Evolutionary conservation across 345 rosid species (phyloP).

Genomic region (Toxicodendron radicans): DNA sequence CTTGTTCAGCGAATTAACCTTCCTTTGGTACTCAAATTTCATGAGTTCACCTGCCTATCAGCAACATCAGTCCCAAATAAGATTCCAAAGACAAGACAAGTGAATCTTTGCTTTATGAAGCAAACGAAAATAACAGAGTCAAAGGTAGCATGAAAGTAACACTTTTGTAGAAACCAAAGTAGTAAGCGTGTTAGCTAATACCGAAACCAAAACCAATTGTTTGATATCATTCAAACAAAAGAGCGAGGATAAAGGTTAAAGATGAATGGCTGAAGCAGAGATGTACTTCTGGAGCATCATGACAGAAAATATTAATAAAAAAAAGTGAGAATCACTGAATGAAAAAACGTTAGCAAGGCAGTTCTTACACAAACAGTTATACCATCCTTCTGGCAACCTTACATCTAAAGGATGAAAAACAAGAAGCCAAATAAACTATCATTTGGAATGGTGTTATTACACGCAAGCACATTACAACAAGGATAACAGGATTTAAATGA

Average conservation of each 20-base stretch:
- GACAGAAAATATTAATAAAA: neutral
- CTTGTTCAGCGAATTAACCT: conserved; percentile 65
- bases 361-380: neutral
- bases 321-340: neutral
- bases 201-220: conserved; percentile 2
- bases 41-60: conserved; percentile 84
- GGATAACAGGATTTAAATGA: neutral
- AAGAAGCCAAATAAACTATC: neutral
- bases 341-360: neutral
- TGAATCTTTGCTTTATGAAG: neutral
- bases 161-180: neutral
- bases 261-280: neutral
- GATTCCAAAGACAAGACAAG: conserved; percentile 13
- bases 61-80: conserved; percentile 32
- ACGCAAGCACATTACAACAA: neutral
- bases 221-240: neutral
- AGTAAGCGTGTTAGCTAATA: neutral
- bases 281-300: neutral
- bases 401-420: neutral
- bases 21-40: conserved; percentile 88
- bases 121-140: neutral
- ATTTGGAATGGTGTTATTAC: neutral
- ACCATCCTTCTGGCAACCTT: neutral
- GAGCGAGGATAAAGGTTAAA: neutral
- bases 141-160: neutral